A percentile compares a stretch with the other conserved stretches of the same genome.
phyloP scores from a whole-genome alignment of 768 basidiomycete genomes.

The Amylocystis lapponica region DNA sequence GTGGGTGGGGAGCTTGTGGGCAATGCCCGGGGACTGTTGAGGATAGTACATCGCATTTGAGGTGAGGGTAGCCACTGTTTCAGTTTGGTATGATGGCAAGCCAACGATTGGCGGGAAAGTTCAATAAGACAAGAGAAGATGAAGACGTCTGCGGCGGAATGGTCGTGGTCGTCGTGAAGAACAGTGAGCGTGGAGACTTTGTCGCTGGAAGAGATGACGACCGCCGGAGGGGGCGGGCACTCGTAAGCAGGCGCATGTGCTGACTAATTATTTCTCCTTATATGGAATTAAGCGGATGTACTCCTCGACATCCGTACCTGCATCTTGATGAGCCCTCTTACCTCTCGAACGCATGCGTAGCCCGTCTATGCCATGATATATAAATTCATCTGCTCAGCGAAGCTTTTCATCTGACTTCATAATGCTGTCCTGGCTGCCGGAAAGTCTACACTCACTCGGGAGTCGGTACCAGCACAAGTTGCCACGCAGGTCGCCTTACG shows the following conservation, averaged over 20 bases:
- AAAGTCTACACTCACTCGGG: no score
- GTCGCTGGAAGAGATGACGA: constrained; percentile 21
- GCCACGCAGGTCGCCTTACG: no score
- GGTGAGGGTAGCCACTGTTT: constrained; percentile 17
- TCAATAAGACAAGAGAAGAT: constrained; percentile 10
- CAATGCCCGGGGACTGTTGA: constrained; percentile 77
- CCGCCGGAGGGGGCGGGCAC: constrained; percentile 1
- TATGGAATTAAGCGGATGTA: no score
- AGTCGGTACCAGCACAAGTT: no score
- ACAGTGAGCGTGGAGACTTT: constrained; percentile 21
- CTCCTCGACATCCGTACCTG: no score
- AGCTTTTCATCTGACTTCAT: no score
- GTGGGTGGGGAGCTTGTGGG: constrained; percentile 69
- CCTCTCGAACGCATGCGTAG: no score
- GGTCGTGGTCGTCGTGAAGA: constrained; percentile 20
- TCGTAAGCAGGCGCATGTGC: neutral
- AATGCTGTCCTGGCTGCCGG: no score
- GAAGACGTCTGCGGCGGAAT: constrained; percentile 4
- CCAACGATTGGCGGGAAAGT: constrained; percentile 11
- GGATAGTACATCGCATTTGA: constrained; percentile 73
- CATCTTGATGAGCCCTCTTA: no score
- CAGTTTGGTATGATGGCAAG: no score
- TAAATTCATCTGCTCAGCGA: no score
- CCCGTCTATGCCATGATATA: no score
- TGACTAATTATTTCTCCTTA: constrained; percentile 3